Base-by-base conservation (phyloP, 371 early-diverging fungal species). In the Syncephalastrum sp. region DNA sequence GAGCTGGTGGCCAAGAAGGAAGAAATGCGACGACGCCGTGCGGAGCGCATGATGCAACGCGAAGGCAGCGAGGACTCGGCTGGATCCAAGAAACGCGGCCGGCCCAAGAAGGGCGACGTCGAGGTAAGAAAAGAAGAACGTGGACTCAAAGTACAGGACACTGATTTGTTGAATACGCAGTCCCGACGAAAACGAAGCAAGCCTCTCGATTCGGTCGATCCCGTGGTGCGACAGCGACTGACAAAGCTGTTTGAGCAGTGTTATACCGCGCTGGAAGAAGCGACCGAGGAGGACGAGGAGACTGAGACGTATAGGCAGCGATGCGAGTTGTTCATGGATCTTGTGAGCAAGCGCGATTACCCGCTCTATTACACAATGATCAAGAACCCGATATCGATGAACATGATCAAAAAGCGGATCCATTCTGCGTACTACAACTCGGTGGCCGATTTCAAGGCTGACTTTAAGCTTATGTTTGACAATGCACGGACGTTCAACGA, bases 351-450 rank as follows among this genome's bases (percentile, higher is more conserved):
- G 60, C 74, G 78, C 50, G 82, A 85, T 42, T 94, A 93, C 60
- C 94, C 96, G 0, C 79, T 88, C 49, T 95, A 95, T 67, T 95
- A 95, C 69, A 69, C 81, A 52, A 75, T 91, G 66, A 96, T 96
- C 65, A 74, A 79, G 46, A 77, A 79, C n/a, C 96, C 95, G 5
- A 94, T 96, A 44, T 83, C 91, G 12, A 79, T 92, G 82, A 79
- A 81, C 25, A 76, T 83, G 57, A 87, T 91, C 67, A 82, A 84
- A 60, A 79, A 77, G 57, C 71, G 82, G 38, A 83, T 89, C 38
- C 71, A 81, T 17, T 75, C 77, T 1, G 58, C 69, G 4, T 69
- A 72, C 61, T 89, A 86, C 67, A 75, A 75, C 56, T 59, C 70
- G 4, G 61, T 83, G 4, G 63, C 61, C 2, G 74, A 82, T 41